Percentiles rank a stretch among this genome's conserved stretches.
Conservation (phyloP, 2,329 filamentous ascomycete genomes). For the Apiospora kogelbergensis region DNA sequence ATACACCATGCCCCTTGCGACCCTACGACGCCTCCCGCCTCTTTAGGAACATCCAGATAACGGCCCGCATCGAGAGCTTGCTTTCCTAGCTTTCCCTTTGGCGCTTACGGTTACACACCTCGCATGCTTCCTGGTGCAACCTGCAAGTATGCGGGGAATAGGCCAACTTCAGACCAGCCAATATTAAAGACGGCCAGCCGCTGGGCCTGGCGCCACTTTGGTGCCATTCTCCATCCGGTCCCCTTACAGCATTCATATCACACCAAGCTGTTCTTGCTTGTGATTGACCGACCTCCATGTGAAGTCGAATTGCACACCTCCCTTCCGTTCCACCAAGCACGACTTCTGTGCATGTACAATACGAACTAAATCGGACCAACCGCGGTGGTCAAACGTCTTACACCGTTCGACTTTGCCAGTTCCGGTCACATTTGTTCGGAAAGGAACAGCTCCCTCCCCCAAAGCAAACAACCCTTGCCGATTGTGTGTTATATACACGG, state of each 20-base stretch:
- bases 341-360: constrained; percentile 3
- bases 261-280: constrained; percentile 23
- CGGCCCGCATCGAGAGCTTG: constrained; percentile 15
- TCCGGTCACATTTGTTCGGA: neutral
- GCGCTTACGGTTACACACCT: constrained; percentile 23
- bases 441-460: neutral
- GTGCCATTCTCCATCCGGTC: neutral
- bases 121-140: constrained; percentile 27
- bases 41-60: constrained; percentile 18
- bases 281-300: constrained; percentile 27
- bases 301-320: constrained; percentile 18
- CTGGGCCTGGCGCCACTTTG: constrained; percentile 24
- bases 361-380: neutral
- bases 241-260: constrained; percentile 18
- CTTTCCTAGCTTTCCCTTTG: constrained; percentile 18
- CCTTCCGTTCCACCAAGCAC: constrained; percentile 23
- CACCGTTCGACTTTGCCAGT: neutral
- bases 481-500: constrained; percentile 3
- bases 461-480: neutral
- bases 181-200: constrained; percentile 50
- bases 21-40: constrained; percentile 24
- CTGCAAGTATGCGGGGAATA: constrained; percentile 39
- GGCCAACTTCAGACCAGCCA: constrained; percentile 44
- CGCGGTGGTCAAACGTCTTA: neutral
- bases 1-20: neutral